A percentile compares a stretch with the other conserved stretches of the same genome.
Evolutionary conservation across 1,284 basidiomycete species (phyloP).

Genomic region (Puccinia novopanici): DNA sequence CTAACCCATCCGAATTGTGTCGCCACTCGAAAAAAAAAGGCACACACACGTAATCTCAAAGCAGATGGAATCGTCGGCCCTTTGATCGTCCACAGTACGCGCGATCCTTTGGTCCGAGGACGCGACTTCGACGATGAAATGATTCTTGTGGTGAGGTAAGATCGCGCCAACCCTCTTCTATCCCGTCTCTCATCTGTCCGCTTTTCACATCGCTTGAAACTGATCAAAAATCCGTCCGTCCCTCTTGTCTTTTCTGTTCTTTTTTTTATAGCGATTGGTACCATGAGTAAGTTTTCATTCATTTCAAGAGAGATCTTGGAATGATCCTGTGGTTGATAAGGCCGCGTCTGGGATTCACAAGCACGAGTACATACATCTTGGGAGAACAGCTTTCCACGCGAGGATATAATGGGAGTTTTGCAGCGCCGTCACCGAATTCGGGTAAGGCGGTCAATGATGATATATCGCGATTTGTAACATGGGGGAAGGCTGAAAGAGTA

Average conservation of each 20-base stretch:
- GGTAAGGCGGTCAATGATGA: slow-evolving; percentile 58
- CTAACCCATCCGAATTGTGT: slow-evolving; percentile 54
- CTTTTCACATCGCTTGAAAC: neutral
- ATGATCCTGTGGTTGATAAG: neutral
- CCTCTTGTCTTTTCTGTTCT: neutral
- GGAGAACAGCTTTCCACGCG: slow-evolving; percentile 48
- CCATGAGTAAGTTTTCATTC: slow-evolving; percentile 17
- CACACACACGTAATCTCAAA: slow-evolving; percentile 55
- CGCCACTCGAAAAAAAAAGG: slow-evolving; percentile 51
- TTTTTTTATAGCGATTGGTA: slow-evolving; percentile 34
- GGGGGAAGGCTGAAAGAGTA: neutral
- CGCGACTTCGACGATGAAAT: slow-evolving; percentile 37
- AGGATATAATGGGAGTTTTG: slow-evolving; percentile 55
- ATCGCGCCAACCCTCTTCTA: too few relatives aligned
- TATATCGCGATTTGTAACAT: too few relatives aligned
- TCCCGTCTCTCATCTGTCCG: neutral
- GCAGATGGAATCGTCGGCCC: slow-evolving; percentile 57
- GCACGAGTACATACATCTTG: neutral
- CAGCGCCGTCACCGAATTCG: slow-evolving; percentile 60
- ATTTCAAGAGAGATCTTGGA: too few relatives aligned
- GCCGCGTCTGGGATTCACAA: neutral
- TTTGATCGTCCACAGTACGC: slow-evolving; percentile 55
- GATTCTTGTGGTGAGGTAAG: slow-evolving; percentile 24
- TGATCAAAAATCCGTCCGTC: neutral
- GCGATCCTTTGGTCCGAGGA: slow-evolving; percentile 53